These are phyloP conservation scores for Gossypium turneri DNA, from an alignment of 345 rosid species.

Conservation along the genomic window DNA sequence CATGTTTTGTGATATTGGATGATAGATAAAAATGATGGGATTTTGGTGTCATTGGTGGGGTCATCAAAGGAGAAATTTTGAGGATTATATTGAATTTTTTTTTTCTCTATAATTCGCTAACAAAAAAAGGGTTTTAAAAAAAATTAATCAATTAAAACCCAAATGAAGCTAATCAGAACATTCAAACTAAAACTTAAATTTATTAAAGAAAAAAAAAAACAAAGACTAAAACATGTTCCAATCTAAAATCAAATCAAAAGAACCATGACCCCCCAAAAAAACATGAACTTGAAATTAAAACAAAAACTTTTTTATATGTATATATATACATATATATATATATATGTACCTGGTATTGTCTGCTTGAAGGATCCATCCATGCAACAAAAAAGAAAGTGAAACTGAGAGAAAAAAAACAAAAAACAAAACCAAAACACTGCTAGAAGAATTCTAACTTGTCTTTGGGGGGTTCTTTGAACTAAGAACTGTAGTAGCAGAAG, in stretches of 20 bases:
- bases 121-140: not conserved
- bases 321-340: not conserved
- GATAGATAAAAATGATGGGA: too few relatives aligned
- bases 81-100: too few relatives aligned
- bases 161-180: not conserved
- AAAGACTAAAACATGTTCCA: too few relatives aligned
- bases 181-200: not conserved
- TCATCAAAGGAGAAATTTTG: too few relatives aligned
- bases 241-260: not conserved
- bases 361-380: slow-evolving; percentile 67
- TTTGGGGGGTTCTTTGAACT: not conserved
- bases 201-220: too few relatives aligned
- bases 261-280: not conserved
- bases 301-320: too few relatives aligned
- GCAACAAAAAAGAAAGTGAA: slow-evolving; percentile 26
- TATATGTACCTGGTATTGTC: slow-evolving; percentile 43
- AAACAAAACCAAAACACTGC: slow-evolving; percentile 11
- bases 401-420: too few relatives aligned
- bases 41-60: too few relatives aligned
- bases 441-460: slow-evolving; percentile 7
- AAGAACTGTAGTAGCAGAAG: not conserved
- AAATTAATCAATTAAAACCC: not conserved
- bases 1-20: too few relatives aligned
- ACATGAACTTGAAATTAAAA: not conserved
- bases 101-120: not conserved